A percentile compares a stretch with the other conserved stretches of the same genome.
phyloP scores from a whole-genome alignment of 2,329 filamentous ascomycete species.

The Coniochaeta pulveracea region DNA sequence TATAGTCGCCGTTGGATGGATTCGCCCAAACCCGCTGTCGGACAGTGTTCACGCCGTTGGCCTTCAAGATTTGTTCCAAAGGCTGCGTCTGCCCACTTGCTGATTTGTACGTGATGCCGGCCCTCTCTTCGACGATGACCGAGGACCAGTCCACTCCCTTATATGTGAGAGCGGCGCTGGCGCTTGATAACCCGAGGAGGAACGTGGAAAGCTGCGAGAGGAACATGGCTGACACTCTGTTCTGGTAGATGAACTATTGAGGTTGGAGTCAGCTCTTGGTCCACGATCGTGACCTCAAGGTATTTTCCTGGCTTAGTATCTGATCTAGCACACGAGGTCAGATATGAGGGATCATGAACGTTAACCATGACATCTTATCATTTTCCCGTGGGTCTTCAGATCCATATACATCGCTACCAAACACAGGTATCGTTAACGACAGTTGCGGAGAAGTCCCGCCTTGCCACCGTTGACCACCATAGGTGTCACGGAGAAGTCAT shows the following conservation, averaged over 20 bases:
- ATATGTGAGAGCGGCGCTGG: conserved; percentile 37
- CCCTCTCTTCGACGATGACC: conserved; percentile 47
- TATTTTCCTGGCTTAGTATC: too few species aligned
- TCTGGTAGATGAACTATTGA: not conserved
- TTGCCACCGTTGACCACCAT: too few species aligned
- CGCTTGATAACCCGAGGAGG: conserved; percentile 10
- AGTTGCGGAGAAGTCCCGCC: too few species aligned
- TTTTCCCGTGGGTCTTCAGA: too few species aligned
- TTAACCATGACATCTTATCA: too few species aligned
- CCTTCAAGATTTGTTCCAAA: conserved; percentile 51
- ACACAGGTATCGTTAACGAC: too few species aligned
- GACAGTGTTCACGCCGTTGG: conserved; percentile 56
- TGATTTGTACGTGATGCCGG: conserved; percentile 50
- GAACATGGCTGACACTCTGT: conserved; percentile 7
- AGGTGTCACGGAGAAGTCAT: too few species aligned
- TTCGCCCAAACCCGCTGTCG: conserved; percentile 65
- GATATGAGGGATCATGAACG: too few species aligned
- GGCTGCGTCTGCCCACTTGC: conserved; percentile 36
- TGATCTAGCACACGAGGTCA: too few species aligned
- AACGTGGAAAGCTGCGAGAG: conserved; percentile 7
- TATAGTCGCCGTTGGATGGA: conserved; percentile 50
- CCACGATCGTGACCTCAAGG: too few species aligned
- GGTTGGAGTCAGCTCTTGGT: not conserved
- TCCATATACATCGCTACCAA: too few species aligned
- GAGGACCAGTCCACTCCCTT: conserved; percentile 64